phyloP scores from a whole-genome alignment of 1,139 yeast genomes.

The Candida pseudocylindracea region DNA sequence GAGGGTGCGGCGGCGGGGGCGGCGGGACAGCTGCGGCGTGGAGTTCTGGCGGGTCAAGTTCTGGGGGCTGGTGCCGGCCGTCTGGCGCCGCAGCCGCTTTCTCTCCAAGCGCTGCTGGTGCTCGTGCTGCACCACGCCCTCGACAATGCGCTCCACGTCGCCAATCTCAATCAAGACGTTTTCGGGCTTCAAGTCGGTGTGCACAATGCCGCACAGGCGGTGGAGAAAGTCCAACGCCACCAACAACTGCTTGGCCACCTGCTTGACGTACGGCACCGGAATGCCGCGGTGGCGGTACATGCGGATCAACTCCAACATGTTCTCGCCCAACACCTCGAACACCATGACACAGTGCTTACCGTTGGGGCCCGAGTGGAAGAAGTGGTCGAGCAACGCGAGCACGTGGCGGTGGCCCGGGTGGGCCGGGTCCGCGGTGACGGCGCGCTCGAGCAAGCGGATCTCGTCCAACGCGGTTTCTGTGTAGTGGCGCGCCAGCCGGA shows the following conservation, averaged over 20 bases:
- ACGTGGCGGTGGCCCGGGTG: constrained; percentile 18
- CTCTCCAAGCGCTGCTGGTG: constrained; percentile 3
- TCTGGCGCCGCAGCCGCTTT: constrained; percentile 2
- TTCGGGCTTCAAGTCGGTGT: constrained; percentile 22
- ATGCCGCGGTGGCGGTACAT: constrained; percentile 17
- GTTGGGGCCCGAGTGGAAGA: constrained; percentile 18
- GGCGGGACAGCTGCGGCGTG: background rate
- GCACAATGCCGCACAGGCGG: constrained; percentile 17
- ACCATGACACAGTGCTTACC: constrained; percentile 22
- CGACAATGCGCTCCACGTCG: constrained; percentile 13
- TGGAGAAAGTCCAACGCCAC: constrained; percentile 18
- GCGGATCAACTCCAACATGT: constrained; percentile 15
- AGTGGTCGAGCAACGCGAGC: constrained; percentile 17
- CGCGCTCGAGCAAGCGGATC: constrained; percentile 13
- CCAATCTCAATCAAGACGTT: constrained; percentile 18
- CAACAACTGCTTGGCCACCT: constrained; percentile 15
- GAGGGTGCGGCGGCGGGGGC: constrained; percentile 35
- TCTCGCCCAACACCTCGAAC: constrained; percentile 20
- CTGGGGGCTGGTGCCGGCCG: background rate
- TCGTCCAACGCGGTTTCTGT: constrained; percentile 22
- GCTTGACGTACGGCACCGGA: constrained; percentile 15
- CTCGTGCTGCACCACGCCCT: constrained; percentile 12
- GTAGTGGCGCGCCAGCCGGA: constrained; percentile 15
- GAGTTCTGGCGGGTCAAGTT: background rate
- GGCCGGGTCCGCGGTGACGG: constrained; percentile 8